Percentiles rank a stretch among this genome's conserved stretches.
phyloP scores from a whole-genome alignment of 805 yeast species.

The Yarrowia osloensis region DNA sequence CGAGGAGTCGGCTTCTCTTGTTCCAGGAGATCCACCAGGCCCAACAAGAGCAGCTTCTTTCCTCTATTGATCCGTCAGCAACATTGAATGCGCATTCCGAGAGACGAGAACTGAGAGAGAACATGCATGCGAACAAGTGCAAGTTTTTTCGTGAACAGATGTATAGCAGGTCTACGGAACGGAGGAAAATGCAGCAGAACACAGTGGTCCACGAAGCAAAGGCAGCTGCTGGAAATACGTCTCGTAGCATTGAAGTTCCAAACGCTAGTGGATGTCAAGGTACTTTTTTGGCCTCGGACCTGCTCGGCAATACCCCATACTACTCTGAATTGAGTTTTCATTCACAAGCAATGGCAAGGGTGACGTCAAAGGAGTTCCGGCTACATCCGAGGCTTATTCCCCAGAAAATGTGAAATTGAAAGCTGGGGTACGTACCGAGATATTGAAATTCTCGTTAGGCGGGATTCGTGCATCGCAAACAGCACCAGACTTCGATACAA shows the following conservation, averaged over 20 bases:
- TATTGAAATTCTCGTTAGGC: not conserved
- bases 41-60: not conserved
- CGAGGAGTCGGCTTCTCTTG: not conserved
- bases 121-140: not conserved
- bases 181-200: not conserved
- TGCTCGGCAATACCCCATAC: slow-evolving; percentile 26
- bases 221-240: not conserved
- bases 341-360: slow-evolving; percentile 20
- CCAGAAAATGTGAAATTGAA: slow-evolving; percentile 31
- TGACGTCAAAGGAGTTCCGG: slow-evolving; percentile 28
- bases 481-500: not conserved
- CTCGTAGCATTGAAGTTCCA: not conserved
- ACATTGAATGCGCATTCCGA: not conserved
- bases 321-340: slow-evolving; percentile 20
- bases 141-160: not conserved
- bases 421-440: slow-evolving; percentile 31
- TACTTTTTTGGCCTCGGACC: not conserved
- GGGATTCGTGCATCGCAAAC: not conserved
- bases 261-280: not conserved
- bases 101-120: not conserved
- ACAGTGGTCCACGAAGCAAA: not conserved
- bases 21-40: not conserved
- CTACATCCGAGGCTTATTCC: slow-evolving; percentile 31
- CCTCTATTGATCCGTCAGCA: slow-evolving; percentile 5
- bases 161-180: not conserved